phyloP scores from a whole-genome alignment of 169 alveolate species.

The Eimeria necatrix region DNA sequence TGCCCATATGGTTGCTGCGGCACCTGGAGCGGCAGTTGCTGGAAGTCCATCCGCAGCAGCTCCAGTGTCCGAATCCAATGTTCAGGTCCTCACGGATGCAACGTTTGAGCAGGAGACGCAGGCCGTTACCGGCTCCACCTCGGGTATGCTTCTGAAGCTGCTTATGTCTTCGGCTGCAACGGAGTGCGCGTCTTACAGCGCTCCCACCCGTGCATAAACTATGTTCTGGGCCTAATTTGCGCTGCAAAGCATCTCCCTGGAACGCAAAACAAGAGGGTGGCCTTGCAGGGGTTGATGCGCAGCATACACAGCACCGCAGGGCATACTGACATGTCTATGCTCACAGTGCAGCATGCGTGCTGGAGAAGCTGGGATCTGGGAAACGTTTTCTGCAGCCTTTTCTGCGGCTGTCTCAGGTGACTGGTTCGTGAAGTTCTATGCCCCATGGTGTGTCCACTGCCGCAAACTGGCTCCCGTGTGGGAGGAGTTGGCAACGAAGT shows the following conservation, averaged over 20 bases:
- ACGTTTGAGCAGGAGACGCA: constrained; percentile 81
- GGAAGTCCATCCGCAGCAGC: constrained; percentile 53
- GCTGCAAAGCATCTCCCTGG: no score
- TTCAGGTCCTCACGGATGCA: constrained; percentile 78
- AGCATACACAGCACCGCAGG: no score
- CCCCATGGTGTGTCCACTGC: constrained; percentile 97
- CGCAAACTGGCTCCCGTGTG: constrained; percentile 93
- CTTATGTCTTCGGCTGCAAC: no score
- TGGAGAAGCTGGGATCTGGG: no score
- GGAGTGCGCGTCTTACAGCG: no score
- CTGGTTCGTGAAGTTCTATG: constrained; percentile 95
- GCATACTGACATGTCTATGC: no score
- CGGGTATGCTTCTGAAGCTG: constrained; percentile 46
- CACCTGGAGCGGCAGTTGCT: constrained; percentile 29
- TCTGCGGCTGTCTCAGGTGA: constrained; percentile 82
- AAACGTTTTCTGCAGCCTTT: background rate
- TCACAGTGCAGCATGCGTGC: no score
- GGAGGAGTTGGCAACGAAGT: constrained; percentile 96
- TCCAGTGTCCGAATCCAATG: constrained; percentile 5
- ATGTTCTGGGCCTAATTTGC: no score
- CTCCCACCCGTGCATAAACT: no score
- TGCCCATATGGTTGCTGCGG: constrained; percentile 42
- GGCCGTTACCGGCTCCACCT: constrained; percentile 79
- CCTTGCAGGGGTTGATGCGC: no score
- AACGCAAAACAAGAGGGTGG: no score